Conservation (phyloP, 345 rosid species). For the Carallia brachiata region DNA sequence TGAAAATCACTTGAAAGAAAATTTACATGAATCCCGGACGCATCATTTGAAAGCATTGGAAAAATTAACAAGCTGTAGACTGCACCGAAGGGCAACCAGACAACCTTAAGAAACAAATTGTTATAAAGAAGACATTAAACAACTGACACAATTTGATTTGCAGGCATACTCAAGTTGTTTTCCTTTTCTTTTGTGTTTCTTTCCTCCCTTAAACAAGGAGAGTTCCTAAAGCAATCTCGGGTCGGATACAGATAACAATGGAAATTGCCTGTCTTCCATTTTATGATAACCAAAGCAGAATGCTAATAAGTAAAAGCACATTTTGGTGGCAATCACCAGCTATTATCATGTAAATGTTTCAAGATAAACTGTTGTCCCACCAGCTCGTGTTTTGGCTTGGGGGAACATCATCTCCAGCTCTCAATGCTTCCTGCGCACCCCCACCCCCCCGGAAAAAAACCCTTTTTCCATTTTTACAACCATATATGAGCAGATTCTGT, state of each 20-base stretch:
- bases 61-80: no score
- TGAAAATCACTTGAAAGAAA: no score
- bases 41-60: no score
- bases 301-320: neutral
- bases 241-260: neutral
- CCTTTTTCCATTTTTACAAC: constrained; percentile 23
- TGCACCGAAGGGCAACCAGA: no score
- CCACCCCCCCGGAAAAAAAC: neutral
- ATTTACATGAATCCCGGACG: no score
- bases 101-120: no score
- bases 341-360: neutral
- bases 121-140: no score
- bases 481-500: constrained; percentile 17
- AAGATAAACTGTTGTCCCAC: neutral
- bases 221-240: neutral
- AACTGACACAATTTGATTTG: no score
- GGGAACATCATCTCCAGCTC: constrained; percentile 17
- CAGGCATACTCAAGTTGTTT: no score
- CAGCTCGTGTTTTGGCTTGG: neutral
- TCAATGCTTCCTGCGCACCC: constrained; percentile 1
- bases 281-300: neutral
- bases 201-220: no score
- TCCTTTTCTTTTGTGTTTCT: no score
- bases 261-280: neutral
- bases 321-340: neutral